Conservation (phyloP, 805 yeast genomes). For the Saccharomyces mikatae region DNA sequence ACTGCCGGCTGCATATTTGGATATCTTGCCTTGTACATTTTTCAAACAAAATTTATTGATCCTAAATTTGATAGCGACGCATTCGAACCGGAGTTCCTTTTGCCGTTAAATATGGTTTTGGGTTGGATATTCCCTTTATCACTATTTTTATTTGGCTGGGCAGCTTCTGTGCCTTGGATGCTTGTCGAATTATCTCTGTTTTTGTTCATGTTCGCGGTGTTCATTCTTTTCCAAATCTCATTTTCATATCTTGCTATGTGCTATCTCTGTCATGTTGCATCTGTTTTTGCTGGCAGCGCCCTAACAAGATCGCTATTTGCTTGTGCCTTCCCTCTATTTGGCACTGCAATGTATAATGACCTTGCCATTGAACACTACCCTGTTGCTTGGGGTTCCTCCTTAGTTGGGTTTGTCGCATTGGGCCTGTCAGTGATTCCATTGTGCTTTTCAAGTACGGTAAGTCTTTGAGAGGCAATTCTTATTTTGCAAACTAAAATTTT, state of each 20-base stretch:
- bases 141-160: constrained; percentile 39
- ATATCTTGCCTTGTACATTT: constrained; percentile 17
- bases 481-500: too few relatives aligned
- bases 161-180: constrained; percentile 38
- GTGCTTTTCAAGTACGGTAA: constrained; percentile 35
- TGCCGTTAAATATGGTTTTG: constrained; percentile 33
- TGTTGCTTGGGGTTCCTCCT: constrained; percentile 45
- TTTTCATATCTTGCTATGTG: constrained; percentile 39
- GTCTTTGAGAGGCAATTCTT: constrained; percentile 33
- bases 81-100: constrained; percentile 32
- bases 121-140: constrained; percentile 34
- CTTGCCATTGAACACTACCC: constrained; percentile 40
- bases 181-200: constrained; percentile 35
- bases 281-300: constrained; percentile 46
- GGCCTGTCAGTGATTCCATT: constrained; percentile 39
- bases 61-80: constrained; percentile 15
- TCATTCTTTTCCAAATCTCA: constrained; percentile 39
- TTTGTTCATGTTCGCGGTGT: constrained; percentile 31
- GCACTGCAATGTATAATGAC: constrained; percentile 44
- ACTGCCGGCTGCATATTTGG: constrained; percentile 37
- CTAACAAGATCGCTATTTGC: constrained; percentile 41
- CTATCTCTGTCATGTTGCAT: constrained; percentile 39
- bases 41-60: constrained; percentile 18
- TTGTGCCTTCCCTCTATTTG: constrained; percentile 52
- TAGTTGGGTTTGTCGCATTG: constrained; percentile 35